phyloP scores from a whole-genome alignment of 2,329 filamentous ascomycete species.

The Trichocomaceae sp. region DNA sequence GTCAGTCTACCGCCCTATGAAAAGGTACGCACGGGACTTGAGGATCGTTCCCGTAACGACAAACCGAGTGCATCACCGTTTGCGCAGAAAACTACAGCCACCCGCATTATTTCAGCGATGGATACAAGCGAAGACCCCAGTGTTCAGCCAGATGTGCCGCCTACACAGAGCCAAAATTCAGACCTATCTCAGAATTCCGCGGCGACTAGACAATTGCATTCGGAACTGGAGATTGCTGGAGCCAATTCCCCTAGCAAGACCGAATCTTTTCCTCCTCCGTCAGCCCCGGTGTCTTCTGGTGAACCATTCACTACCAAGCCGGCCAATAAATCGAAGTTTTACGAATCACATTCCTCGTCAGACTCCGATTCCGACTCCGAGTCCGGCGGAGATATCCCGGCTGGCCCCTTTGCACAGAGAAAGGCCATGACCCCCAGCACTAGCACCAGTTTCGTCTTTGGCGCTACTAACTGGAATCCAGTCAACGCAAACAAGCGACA shows the following conservation, averaged over 20 bases:
- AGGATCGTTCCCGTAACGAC: neutral
- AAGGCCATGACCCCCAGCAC: neutral
- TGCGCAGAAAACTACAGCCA: neutral
- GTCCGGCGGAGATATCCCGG: neutral
- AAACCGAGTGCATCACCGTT: neutral
- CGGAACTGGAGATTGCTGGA: neutral
- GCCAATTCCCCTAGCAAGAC: neutral
- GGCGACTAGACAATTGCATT: neutral
- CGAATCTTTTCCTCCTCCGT: neutral
- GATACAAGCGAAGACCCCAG: neutral
- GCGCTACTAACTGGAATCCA: neutral
- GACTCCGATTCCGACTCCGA: neutral
- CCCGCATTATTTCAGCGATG: neutral
- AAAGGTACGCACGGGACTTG: neutral
- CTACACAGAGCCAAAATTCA: neutral
- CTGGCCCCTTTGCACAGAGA: neutral
- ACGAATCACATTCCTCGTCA: neutral
- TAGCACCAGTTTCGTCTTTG: neutral
- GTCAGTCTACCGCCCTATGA: neutral
- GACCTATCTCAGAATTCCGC: neutral
- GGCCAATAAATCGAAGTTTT: neutral
- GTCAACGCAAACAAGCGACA: constrained; percentile 1
- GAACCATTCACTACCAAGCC: neutral
- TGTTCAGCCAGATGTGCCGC: neutral
- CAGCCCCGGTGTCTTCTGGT: neutral